Evolutionary conservation across 495 filamentous ascomycete genomes (phyloP).

Genomic region (Hypoxylon rickii): DNA sequence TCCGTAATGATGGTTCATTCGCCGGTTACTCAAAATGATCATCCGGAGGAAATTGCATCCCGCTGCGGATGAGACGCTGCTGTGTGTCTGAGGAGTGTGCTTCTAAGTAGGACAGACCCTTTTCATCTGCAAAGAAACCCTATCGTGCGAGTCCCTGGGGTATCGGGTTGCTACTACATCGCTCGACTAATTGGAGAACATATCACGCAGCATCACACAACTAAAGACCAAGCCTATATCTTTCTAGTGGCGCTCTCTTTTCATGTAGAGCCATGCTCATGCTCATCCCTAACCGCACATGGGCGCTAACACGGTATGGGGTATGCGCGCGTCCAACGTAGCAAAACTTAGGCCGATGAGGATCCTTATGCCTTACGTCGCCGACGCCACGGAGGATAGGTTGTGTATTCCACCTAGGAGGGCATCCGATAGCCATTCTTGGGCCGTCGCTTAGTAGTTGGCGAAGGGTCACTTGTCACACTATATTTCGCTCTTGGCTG

Average conservation of each 20-base stretch:
- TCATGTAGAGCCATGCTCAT: conserved; percentile 4
- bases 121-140: conserved; percentile 31
- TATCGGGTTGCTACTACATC: conserved; percentile 21
- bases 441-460: conserved; percentile 8
- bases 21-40: conserved; percentile 26
- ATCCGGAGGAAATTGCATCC: conserved; percentile 27
- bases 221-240: conserved; percentile 1
- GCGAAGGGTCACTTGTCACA: conserved; percentile 1
- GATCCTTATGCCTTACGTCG: conserved; percentile 7
- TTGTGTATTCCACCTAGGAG: conserved; percentile 4
- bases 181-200: conserved; percentile 31
- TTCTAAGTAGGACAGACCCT: conserved; percentile 12
- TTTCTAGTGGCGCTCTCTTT: conserved; percentile 12
- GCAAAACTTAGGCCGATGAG: conserved; percentile 12
- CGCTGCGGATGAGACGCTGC: conserved; percentile 29
- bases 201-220: conserved; percentile 29
- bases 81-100: conserved; percentile 14
- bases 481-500: conserved; percentile 3
- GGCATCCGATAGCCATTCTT: background rate
- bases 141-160: conserved; percentile 23
- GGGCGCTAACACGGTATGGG: conserved; percentile 9
- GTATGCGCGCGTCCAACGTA: conserved; percentile 28
- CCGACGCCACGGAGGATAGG: conserved; percentile 6
- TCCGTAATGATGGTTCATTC: conserved; percentile 33
- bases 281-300: conserved; percentile 13